Conservation (phyloP, 1,284 basidiomycete genomes). For the Cryptococcus sp. region DNA sequence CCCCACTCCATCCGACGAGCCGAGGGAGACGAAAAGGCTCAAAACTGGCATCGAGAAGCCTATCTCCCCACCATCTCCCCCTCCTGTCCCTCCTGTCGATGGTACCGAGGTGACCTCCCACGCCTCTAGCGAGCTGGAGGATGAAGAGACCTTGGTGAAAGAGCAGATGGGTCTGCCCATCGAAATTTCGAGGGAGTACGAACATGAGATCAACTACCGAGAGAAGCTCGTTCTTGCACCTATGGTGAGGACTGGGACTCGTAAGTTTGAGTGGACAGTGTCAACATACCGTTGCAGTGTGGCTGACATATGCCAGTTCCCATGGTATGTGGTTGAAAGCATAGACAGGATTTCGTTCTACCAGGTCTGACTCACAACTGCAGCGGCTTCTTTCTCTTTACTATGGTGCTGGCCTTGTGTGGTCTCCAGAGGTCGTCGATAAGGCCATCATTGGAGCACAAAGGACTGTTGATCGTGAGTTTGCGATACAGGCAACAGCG, state of each 20-base stretch:
- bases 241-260: constrained; percentile 88
- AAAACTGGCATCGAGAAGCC: background rate
- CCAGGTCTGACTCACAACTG: background rate
- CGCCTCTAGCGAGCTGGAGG: background rate
- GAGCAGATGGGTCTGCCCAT: constrained; percentile 37
- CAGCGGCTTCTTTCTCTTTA: constrained; percentile 77
- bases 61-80: background rate
- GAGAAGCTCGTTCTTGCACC: constrained; percentile 85
- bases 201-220: constrained; percentile 53
- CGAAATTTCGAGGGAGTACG: constrained; percentile 34
- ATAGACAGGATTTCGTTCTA: background rate
- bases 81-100: too few species aligned
- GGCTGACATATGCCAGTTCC: constrained; percentile 22
- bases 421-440: constrained; percentile 96
- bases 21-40: background rate
- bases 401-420: constrained; percentile 90
- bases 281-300: background rate
- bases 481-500: background rate
- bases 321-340: constrained; percentile 16
- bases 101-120: background rate
- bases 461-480: constrained; percentile 78
- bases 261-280: constrained; percentile 55
- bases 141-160: constrained; percentile 19
- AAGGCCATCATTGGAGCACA: constrained; percentile 87
- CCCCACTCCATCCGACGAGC: constrained; percentile 5